These are phyloP conservation scores for Beauveria bassiana DNA, from an alignment of 2,329 filamentous ascomycete genomes.

Conservation along the genomic window DNA sequence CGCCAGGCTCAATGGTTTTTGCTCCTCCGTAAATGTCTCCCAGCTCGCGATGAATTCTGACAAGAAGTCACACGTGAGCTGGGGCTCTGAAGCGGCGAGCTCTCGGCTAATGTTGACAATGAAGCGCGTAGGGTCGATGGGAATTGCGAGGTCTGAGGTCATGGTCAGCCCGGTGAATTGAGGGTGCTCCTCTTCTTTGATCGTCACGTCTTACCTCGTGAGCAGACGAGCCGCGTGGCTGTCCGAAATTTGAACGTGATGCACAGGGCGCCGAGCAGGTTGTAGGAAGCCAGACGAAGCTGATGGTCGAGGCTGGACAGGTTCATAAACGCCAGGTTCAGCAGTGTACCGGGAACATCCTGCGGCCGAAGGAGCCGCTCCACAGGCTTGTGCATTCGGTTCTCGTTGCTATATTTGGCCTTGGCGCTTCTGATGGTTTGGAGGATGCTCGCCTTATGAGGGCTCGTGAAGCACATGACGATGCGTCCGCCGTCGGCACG, in stretches of 20 bases:
- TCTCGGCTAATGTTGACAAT: slow-evolving; percentile 59
- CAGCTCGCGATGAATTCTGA: slow-evolving; percentile 69
- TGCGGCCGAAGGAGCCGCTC: slow-evolving; percentile 61
- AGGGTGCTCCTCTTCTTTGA: neutral
- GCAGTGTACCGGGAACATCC: slow-evolving; percentile 60
- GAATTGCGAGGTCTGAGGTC: slow-evolving; percentile 50
- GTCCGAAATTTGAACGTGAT: slow-evolving; percentile 60
- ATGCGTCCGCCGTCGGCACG: slow-evolving; percentile 62
- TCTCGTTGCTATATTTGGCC: slow-evolving; percentile 56
- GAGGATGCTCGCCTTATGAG: slow-evolving; percentile 55
- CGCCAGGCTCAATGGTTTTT: slow-evolving; percentile 57
- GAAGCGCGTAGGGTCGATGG: slow-evolving; percentile 54
- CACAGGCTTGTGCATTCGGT: slow-evolving; percentile 50
- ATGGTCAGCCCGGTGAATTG: neutral
- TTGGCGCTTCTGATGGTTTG: slow-evolving; percentile 57
- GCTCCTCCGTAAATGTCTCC: slow-evolving; percentile 61
- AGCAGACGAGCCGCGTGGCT: slow-evolving; percentile 52
- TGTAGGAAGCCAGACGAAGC: slow-evolving; percentile 58
- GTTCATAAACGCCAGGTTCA: slow-evolving; percentile 61
- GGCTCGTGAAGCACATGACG: slow-evolving; percentile 64
- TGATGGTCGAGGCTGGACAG: slow-evolving; percentile 53
- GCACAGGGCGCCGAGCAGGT: slow-evolving; percentile 58
- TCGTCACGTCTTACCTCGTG: slow-evolving; percentile 42
- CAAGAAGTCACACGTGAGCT: slow-evolving; percentile 60
- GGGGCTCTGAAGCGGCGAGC: slow-evolving; percentile 55